Evolutionary conservation across 768 basidiomycete genomes (phyloP).

Genomic region (Mycena capillaripes): DNA sequence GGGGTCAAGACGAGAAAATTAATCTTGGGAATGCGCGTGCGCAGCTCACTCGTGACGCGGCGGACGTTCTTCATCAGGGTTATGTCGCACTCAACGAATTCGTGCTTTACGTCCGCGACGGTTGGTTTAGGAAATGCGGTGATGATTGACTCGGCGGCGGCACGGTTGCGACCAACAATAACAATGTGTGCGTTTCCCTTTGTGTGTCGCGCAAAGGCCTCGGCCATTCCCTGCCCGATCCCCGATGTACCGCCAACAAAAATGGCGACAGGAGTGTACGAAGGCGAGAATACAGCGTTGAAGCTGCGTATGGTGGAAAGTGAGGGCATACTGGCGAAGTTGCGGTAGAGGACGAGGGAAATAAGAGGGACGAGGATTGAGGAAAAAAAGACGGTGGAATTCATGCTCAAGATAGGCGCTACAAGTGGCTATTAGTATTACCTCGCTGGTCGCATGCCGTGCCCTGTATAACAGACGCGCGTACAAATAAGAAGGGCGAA

Average conservation of each 20-base stretch:
- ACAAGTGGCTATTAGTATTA: too few relatives aligned
- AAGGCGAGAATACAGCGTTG: constrained; percentile 48
- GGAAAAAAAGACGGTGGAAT: background rate
- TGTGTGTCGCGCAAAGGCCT: constrained; percentile 59
- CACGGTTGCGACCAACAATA: constrained; percentile 65
- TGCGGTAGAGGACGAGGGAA: constrained; percentile 21
- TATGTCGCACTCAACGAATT: constrained; percentile 67
- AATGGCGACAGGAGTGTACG: constrained; percentile 48
- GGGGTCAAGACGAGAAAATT: constrained; percentile 67
- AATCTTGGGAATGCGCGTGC: constrained; percentile 54
- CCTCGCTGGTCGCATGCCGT: too few relatives aligned
- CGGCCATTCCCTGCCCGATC: constrained; percentile 62
- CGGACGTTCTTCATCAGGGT: constrained; percentile 65
- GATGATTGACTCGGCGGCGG: constrained; percentile 61
- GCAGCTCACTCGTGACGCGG: constrained; percentile 44
- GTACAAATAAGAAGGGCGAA: too few relatives aligned
- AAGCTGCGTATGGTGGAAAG: constrained; percentile 44
- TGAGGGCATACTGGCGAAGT: constrained; percentile 43
- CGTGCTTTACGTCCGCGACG: constrained; percentile 44
- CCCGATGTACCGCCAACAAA: constrained; percentile 64
- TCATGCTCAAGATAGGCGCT: too few relatives aligned
- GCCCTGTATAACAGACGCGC: too few relatives aligned
- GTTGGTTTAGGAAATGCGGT: constrained; percentile 54
- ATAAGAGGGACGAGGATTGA: constrained; percentile 17
- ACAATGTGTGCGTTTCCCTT: constrained; percentile 67